Evolutionary conservation across 176 grass and related monocot species (phyloP), one percentile per base, ranked within the genome.

Genomic region (Miscanthus lutarioriparius): DNA sequence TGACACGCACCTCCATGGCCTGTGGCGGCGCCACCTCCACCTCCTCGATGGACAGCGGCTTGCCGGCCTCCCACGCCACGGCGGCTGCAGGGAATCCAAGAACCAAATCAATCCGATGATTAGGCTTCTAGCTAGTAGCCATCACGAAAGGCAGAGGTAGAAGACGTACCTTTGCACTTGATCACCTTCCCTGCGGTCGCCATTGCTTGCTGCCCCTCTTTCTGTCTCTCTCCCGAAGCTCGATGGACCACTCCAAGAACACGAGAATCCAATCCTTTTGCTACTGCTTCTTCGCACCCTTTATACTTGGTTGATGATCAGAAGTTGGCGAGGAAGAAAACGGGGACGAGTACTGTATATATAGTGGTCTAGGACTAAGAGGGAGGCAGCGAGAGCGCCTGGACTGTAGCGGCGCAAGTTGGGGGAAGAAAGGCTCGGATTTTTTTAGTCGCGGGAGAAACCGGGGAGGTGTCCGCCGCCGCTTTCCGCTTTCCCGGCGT

Each of bases 1-100:
- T 97, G 78, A 94, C 82, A 12, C 88, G 90, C 17, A 97, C 95
- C 70, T 97, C 92, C 92, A 97, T 92, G 37, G 88, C 90, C 80
- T 94, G 90, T 65, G 95, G 95, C 47, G 92, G 95, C 22, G 95
- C 92, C 28, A 97, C 92, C 78, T 94, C 95, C 49, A 97, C 95
- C 70, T 94, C 92, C 86, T 97, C 95, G 17, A 94, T 92, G 26
- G 74, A 83, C 70, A 97, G 79, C 16, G 92, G 95, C 70, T 97
- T 94, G 10, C 95, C 88, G 23, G 88, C 92, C 88, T 94, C 95
- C 95, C 92, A 97, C 26, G 95, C 90, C 51, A 97, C 95, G 3
- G 92, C 95, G 16, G 95, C 95, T 97, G 84, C 71, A 78, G 4
- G 58, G 2, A 26, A 62, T n/a, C 15, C 4, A 16, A 33, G 14